phyloP scores from a whole-genome alignment of 129 eudicot genomes.

The Cynara cardunculus region DNA sequence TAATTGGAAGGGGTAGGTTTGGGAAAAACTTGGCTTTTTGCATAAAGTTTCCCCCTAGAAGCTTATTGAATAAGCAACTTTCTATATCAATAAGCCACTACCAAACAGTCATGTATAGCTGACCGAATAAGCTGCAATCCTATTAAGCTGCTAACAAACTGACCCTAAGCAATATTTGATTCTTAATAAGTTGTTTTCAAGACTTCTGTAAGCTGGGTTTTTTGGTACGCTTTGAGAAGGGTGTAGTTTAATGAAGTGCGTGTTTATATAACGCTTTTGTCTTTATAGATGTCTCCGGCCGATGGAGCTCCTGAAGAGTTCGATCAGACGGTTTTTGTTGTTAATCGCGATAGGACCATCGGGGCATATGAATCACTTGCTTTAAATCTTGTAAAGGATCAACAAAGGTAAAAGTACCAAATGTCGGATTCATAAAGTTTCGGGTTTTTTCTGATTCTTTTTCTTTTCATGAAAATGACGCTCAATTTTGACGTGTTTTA shows the following conservation, averaged over 20 bases:
- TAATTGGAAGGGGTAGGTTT: too few relatives aligned
- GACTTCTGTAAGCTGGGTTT: not conserved
- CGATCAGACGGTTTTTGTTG: conserved; percentile 88
- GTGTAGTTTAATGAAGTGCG: not conserved
- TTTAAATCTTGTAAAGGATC: conserved; percentile 71
- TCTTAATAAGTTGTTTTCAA: too few relatives aligned
- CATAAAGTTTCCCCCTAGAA: too few relatives aligned
- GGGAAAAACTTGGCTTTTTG: too few relatives aligned
- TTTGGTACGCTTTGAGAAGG: not conserved
- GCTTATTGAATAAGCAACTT: too few relatives aligned
- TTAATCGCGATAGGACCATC: conserved; percentile 50
- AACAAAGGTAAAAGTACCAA: conserved; percentile 60
- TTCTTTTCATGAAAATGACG: not conserved
- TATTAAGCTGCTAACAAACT: not conserved
- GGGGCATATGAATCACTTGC: conserved; percentile 76
- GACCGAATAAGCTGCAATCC: too few relatives aligned
- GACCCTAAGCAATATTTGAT: not conserved
- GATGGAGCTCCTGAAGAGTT: conserved; percentile 97
- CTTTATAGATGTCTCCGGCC: conserved; percentile 74
- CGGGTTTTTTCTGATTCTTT: not conserved
- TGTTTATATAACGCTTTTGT: not conserved
- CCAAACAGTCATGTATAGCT: too few relatives aligned
- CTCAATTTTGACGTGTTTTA: conserved; percentile 22
- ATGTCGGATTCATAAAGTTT: not conserved
- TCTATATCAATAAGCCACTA: too few relatives aligned